Evolutionary conservation across 116 monocot genomes (phyloP).

Genomic region (Trichopus zeylanicus): DNA sequence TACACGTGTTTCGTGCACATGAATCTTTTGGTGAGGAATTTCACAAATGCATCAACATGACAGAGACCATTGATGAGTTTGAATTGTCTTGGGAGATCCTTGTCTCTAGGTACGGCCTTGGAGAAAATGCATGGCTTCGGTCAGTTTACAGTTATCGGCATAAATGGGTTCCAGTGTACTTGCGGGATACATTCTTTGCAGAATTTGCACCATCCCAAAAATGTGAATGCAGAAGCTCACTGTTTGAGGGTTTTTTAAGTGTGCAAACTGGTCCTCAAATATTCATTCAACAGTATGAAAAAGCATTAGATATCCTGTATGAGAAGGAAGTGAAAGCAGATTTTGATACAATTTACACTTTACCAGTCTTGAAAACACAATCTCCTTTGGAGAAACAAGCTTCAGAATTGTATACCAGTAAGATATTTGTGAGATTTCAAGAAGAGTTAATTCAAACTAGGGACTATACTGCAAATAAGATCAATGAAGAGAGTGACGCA

Average conservation of each 20-base stretch:
- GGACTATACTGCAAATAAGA: conserved; percentile 3
- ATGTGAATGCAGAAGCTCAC: conserved; percentile 17
- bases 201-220: conserved; percentile 1
- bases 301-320: conserved; percentile 10
- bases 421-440: conserved; percentile 17
- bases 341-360: conserved; percentile 14
- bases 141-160: conserved; percentile 9
- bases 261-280: conserved; percentile 6
- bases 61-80: conserved; percentile 16
- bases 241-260: conserved; percentile 18
- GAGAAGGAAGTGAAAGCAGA: conserved; percentile 23
- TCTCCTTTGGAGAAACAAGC: conserved; percentile 20
- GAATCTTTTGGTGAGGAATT: conserved; percentile 4
- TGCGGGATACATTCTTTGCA: conserved; percentile 15
- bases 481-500: conserved; percentile 2
- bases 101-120: background rate
- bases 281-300: conserved; percentile 22
- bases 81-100: conserved; percentile 8
- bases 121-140: conserved; percentile 10
- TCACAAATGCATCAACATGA: conserved; percentile 3
- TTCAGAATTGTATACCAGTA: conserved; percentile 13
- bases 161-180: conserved; percentile 18
- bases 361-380: conserved; percentile 13
- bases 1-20: background rate
- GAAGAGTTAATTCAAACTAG: conserved; percentile 7